Base-by-base conservation (phyloP, 768 basidiomycete genomes). In the Hirschioporus abietinus region DNA sequence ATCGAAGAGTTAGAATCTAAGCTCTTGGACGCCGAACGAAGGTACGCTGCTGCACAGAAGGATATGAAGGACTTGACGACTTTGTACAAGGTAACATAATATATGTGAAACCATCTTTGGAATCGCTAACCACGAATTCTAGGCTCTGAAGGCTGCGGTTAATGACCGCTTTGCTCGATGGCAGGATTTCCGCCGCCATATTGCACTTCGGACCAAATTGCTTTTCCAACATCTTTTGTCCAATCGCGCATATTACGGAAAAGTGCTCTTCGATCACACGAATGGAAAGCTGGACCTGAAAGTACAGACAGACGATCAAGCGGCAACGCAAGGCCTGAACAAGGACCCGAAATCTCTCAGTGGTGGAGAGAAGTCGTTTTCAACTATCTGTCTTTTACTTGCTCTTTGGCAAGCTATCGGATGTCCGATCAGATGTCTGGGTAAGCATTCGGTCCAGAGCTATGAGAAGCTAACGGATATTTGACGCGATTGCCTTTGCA, bases 281-380 rank as follows among this genome's bases (percentile, higher is more conserved):
- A 76, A 78, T 9, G 81, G 82, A n/a, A 87, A 83, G 0, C 77
- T 94, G 64, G 78, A 83, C 65, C 82, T 97, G 60, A 88, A 88
- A 76, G 86, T 95, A 10, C 89, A 91, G 79, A 95, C 93, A 9
- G 92, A 95, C 65, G 93, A 95, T 70, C 87, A 89, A 71, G 79
- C 83, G 17, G 79, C 81, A 34, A 88, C 88, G 0, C 88, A 89
- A 75, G 83, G 80, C 3, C 77, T 69, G 27, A 91, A 93, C 71
- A 94, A 94, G 76, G 92, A 95, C 72, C 91, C 94, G 3, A 88
- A 88, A 42, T 90, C 91, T 34, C 81, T 96, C 20, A 93, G 92
- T 70, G 96, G 96, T 61, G 96, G 96, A 52, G 96, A 99, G 76
- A 96, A 97, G 76, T 96, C 93, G 7, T 99, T 97, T 78, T 92